These are phyloP conservation scores for Psidium friedrichsthalianum DNA, from an alignment of 345 rosid species.

Conservation along the genomic window DNA sequence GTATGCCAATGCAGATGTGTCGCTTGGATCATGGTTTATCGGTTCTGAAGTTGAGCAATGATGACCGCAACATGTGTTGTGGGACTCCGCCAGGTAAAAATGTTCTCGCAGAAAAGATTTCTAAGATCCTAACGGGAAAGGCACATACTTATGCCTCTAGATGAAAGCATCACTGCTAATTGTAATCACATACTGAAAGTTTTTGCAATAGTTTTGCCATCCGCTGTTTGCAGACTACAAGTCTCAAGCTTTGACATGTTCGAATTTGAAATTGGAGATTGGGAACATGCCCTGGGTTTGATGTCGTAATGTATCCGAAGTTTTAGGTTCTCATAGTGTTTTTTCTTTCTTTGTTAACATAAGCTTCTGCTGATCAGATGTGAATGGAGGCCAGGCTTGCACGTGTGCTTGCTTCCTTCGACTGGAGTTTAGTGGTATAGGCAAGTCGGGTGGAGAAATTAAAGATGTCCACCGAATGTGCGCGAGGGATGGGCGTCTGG, in stretches of 20 bases:
- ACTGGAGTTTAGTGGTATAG: slow-evolving; percentile 97
- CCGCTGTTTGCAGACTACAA: background rate
- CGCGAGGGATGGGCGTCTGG: slow-evolving; percentile 91
- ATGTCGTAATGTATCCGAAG: background rate
- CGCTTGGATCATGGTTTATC: slow-evolving; percentile 92
- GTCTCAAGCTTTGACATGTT: background rate
- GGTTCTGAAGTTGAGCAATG: slow-evolving; percentile 97
- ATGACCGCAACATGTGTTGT: slow-evolving; percentile 84
- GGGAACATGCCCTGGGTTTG: background rate
- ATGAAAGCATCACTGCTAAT: background rate
- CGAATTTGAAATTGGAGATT: background rate
- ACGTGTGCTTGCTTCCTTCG: slow-evolving; percentile 84
- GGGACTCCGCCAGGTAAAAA: slow-evolving; percentile 91
- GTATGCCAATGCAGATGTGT: slow-evolving; percentile 93
- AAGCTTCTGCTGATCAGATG: slow-evolving; percentile 34
- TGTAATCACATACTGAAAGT: background rate
- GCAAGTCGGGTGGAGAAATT: slow-evolving; percentile 92
- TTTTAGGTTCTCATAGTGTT: background rate
- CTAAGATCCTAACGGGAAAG: background rate
- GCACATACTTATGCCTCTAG: background rate
- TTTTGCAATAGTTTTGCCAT: background rate
- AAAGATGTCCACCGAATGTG: slow-evolving; percentile 74
- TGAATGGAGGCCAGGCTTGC: slow-evolving; percentile 97
- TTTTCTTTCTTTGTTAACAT: background rate
- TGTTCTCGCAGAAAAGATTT: background rate